phyloP scores from a whole-genome alignment of 208 protist genomes.

The Crithidia sp. region DNA sequence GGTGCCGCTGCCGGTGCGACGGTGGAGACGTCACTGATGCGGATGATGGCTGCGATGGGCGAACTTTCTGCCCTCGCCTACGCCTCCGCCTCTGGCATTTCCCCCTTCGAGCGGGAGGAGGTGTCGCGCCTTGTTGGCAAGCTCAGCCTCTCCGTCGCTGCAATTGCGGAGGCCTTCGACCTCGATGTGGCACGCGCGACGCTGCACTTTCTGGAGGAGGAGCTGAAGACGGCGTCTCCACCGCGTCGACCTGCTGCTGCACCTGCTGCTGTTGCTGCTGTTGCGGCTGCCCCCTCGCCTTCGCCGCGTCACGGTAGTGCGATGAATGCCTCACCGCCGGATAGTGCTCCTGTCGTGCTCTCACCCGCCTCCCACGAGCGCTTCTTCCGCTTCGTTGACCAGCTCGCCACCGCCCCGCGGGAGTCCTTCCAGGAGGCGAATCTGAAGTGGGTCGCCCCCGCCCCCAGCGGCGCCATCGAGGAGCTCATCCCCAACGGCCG shows the following conservation, averaged over 20 bases:
- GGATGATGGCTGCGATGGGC: constrained; percentile 80
- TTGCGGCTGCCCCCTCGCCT: not conserved
- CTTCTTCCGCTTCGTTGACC: constrained; percentile 70
- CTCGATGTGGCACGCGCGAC: constrained; percentile 56
- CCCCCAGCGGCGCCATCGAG: constrained; percentile 53
- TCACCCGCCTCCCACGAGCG: constrained; percentile 41
- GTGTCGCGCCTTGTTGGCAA: constrained; percentile 59
- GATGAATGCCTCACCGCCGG: not conserved
- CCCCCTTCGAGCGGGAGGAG: constrained; percentile 77
- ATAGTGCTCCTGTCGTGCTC: constrained; percentile 18
- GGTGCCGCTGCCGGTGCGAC: constrained; percentile 36
- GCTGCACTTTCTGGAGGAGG: constrained; percentile 50
- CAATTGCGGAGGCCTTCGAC: constrained; percentile 64
- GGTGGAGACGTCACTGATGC: constrained; percentile 60
- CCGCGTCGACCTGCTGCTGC: not conserved
- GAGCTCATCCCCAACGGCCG: constrained; percentile 74
- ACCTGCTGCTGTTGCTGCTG: not conserved
- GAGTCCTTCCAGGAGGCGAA: constrained; percentile 57
- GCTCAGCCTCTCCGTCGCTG: constrained; percentile 60
- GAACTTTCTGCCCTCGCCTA: constrained; percentile 67
- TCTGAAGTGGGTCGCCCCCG: constrained; percentile 67
- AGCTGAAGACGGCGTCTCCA: constrained; percentile 16
- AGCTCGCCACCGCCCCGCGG: constrained; percentile 39
- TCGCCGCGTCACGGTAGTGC: not conserved
- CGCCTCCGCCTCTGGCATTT: constrained; percentile 48